These are phyloP conservation scores for Fusarium subtropicale DNA, from an alignment of 2,329 filamentous ascomycete species.

Conservation along the genomic window DNA sequence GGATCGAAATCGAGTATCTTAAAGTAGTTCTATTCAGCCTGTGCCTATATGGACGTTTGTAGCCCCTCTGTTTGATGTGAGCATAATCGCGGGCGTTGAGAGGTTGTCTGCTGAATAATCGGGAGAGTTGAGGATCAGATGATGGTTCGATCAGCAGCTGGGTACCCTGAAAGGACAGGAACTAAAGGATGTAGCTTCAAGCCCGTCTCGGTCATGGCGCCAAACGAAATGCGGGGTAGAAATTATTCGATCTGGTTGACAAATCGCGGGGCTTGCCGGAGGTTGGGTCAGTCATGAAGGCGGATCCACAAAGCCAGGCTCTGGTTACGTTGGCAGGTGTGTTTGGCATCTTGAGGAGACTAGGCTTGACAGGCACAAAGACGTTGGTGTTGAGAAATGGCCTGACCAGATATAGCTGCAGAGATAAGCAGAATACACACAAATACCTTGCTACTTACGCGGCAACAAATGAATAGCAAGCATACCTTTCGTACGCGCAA, in stretches of 20 bases:
- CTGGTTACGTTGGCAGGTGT: neutral
- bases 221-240: constrained; percentile 8
- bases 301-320: constrained; percentile 57
- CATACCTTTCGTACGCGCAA: neutral
- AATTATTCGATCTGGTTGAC: neutral
- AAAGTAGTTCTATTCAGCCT: neutral
- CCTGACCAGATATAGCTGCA: neutral
- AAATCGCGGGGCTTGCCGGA: constrained; percentile 53
- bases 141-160: constrained; percentile 4
- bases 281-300: constrained; percentile 61
- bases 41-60: neutral
- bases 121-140: constrained; percentile 25
- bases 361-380: neutral
- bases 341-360: constrained; percentile 48
- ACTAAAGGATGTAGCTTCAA: constrained; percentile 1
- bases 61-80: neutral
- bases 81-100: neutral
- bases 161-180: neutral
- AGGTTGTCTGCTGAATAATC: neutral
- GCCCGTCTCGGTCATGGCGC: constrained; percentile 4
- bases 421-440: no score
- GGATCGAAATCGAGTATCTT: neutral
- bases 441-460: neutral
- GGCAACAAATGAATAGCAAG: neutral
- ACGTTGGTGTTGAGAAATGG: neutral